These are phyloP conservation scores for Penstemon barbatus DNA, from an alignment of 257 asterid species.

Conservation along the genomic window DNA sequence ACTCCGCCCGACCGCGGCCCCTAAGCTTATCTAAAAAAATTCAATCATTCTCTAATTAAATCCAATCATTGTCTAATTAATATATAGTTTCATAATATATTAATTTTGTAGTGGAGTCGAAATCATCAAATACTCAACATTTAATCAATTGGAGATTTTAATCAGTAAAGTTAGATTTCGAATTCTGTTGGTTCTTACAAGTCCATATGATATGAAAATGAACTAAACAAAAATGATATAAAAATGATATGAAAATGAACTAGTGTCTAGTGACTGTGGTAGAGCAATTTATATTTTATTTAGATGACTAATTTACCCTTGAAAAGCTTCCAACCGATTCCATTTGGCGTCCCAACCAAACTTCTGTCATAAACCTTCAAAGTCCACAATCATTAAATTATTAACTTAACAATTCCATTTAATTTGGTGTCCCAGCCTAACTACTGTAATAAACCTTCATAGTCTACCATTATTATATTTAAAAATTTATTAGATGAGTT, in stretches of 20 bases:
- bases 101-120: no score
- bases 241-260: neutral
- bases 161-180: no score
- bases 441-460: neutral
- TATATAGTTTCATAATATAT: no score
- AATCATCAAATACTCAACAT: no score
- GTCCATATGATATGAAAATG: neutral
- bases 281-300: neutral
- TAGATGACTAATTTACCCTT: neutral
- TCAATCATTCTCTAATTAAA: no score
- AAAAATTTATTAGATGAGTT: neutral
- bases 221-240: neutral
- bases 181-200: neutral
- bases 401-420: no score
- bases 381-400: no score
- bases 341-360: neutral
- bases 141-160: no score
- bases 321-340: neutral
- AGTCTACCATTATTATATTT: neutral
- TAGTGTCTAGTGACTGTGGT: neutral
- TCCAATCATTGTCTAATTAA: no score
- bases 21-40: no score
- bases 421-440: neutral
- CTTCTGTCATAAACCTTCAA: neutral
- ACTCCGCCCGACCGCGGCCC: no score